Evolutionary conservation across 139 green algal genomes (phyloP), one percentile per base, ranked within the genome.

Genomic region (Chlamydomonas incerta): DNA sequence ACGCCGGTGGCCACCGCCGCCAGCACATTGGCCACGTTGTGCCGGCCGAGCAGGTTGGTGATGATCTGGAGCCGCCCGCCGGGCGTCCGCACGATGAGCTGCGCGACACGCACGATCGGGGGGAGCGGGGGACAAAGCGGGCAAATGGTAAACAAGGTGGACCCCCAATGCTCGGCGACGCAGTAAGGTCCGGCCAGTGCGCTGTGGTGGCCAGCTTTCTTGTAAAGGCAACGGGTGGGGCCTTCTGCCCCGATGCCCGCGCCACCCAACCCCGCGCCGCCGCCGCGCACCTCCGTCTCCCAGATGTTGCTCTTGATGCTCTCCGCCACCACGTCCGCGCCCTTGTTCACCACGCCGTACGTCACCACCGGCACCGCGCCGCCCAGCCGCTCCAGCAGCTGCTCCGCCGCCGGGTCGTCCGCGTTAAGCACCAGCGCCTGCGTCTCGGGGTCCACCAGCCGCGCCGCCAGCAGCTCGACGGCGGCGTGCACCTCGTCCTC

Each of bases 1-100:
- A 98, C 68, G 26, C 95, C 97, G 21, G 91, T 92, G 0, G 96
- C 96, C 37, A 99, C 96, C 15, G 98, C 96, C 23, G 96, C 97
- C 41, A 98, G 87, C 17, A 99, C 92, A 89, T 99, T 99, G 91
- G 90, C 94, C 24, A 97, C 93, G 74, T 99, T 98, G 79, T 93
- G 87, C 26, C 93, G 86, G 68, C 98, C 97, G 34, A 98, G 80
- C 46, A 98, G 86, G 21, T 90, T 88, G 17, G 91, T 95, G 82
- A 97, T 95, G 88, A 99, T 95, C 79, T 97, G 85, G 58, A 95
- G 83, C 29, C 85, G 80, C 9, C 91, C 93, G 0, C 82, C 35
- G 8, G 93, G 93, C 0, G 91, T 94, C 3, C 29, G 24, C 21
- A 95, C 87, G 57, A 95, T 88, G 0, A 95, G 35, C 88, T 92